Evolutionary conservation across 352 stramenopile genomes (phyloP).

Genomic region (Nothophytophthora sp.): DNA sequence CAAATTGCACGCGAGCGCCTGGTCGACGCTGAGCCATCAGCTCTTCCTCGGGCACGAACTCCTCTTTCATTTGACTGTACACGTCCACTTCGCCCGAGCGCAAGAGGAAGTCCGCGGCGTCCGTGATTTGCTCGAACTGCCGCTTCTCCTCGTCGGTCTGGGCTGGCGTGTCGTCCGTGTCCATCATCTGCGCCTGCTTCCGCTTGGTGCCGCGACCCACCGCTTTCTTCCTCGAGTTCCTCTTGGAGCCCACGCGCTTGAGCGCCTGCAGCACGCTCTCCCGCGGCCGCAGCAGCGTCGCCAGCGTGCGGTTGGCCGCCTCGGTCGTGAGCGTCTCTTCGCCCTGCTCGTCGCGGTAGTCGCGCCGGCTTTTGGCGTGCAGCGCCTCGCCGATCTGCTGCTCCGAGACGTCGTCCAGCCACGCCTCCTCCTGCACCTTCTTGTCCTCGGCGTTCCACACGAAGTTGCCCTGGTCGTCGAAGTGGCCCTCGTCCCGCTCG

Average conservation of each 20-base stretch:
- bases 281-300: conserved; percentile 56
- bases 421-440: conserved; percentile 81
- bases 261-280: conserved; percentile 81
- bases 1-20: conserved; percentile 27
- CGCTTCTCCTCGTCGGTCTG: conserved; percentile 73
- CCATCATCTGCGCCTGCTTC: conserved; percentile 38
- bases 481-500: conserved; percentile 85
- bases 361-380: conserved; percentile 57
- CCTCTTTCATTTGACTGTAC: conserved; percentile 81
- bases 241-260: conserved; percentile 70
- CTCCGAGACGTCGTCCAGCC: conserved; percentile 74
- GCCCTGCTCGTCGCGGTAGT: conserved; percentile 55
- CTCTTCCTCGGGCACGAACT: conserved; percentile 72
- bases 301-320: conserved; percentile 52
- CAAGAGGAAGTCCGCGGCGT: conserved; percentile 82
- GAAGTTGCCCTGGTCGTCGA: conserved; percentile 80
- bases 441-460: conserved; percentile 81
- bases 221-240: conserved; percentile 25
- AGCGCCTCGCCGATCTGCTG: conserved; percentile 70
- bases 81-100: conserved; percentile 75
- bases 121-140: conserved; percentile 81
- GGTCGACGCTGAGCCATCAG: conserved; percentile 45
- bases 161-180: conserved; percentile 16
- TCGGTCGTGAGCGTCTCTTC: conserved; percentile 64
- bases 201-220: conserved; percentile 48